Base-by-base conservation (phyloP, 169 alveolate genomes). In the Plasmodium vinckei region DNA sequence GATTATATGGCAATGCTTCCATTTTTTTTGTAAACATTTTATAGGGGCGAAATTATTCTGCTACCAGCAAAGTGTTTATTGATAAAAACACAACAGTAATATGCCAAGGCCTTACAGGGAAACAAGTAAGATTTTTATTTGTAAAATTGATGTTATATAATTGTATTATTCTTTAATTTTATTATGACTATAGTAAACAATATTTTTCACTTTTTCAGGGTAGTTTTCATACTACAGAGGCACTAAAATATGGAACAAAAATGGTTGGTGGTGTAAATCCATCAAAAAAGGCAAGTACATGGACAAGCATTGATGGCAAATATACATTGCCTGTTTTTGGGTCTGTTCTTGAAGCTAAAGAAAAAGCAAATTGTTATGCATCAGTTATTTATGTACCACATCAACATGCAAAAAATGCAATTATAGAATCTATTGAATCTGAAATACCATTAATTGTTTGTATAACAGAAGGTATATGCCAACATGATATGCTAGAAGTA, bases 381-480 rank as follows among this genome's bases (percentile, higher is more conserved):
- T 93, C 99, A 46, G 98, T 96, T 61, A 96, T 98, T 54, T 98
- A 96, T 89, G 99, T 98, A 9, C 99, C 99, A 17, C 99, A 99
- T 13, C 97, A 98, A 12, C 90, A 91, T 65, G 99, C 99, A 2
- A 99, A 99, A 25, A 92, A 87, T 19, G 99, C 99, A 17, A 97
- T 97, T 56, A 82, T 96, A 56, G 99, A 98, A 87, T 98, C 99
- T 21, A 94, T 97, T 12, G 99, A 97, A 91, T 98, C 99, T 2
- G 99, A 98, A 87, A 90, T 98, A 69, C 97, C 97, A 7, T 91
- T 98, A 59, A 96, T 96, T 63, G 99, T 98, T 25, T 97, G 99
- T 90, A 98, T 98, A 89, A 98, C 99, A 3, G 99, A 98, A 90
- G 99, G 99, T 27, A 97, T 98, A 89, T 99, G 99, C 21, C 97